These are phyloP conservation scores for Neophaeococcomyces mojaviensis DNA, from an alignment of 2,329 filamentous ascomycete species.

Conservation along the genomic window DNA sequence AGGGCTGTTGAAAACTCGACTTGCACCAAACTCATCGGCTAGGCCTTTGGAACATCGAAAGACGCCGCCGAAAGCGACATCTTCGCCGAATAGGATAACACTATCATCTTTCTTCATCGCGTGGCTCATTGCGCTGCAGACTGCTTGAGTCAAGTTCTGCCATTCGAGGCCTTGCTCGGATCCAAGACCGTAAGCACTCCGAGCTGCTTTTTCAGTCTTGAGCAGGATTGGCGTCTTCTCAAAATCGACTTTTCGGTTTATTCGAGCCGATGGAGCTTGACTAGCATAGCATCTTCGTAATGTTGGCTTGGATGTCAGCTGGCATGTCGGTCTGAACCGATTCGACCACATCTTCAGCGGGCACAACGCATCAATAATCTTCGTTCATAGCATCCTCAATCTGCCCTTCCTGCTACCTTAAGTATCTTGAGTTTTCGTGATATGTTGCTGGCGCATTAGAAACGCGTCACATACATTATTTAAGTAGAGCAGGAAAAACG, in stretches of 20 bases:
- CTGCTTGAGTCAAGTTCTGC: constrained; percentile 87
- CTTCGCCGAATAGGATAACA: constrained; percentile 88
- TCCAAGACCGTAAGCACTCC: constrained; percentile 65
- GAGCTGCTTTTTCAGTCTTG: constrained; percentile 66
- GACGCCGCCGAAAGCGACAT: constrained; percentile 93
- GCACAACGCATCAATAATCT: not conserved
- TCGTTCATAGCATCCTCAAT: not conserved
- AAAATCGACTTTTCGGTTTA: constrained; percentile 87
- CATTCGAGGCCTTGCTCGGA: constrained; percentile 67
- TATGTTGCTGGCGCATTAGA: no score
- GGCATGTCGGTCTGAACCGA: not conserved
- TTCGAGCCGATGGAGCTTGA: constrained; percentile 44
- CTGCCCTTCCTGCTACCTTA: no score
- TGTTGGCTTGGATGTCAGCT: not conserved
- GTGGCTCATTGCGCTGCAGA: constrained; percentile 81
- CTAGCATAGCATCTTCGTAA: constrained; percentile 13
- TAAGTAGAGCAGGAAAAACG: no score
- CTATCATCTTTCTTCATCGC: constrained; percentile 77
- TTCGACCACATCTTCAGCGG: not conserved
- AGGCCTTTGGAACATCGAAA: constrained; percentile 92
- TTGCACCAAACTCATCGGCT: constrained; percentile 74
- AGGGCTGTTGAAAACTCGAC: constrained; percentile 93
- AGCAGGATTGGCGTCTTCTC: constrained; percentile 70
- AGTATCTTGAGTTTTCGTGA: no score
- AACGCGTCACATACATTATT: no score